phyloP scores from a whole-genome alignment of 768 basidiomycete species.

The Lenzites betulinus region DNA sequence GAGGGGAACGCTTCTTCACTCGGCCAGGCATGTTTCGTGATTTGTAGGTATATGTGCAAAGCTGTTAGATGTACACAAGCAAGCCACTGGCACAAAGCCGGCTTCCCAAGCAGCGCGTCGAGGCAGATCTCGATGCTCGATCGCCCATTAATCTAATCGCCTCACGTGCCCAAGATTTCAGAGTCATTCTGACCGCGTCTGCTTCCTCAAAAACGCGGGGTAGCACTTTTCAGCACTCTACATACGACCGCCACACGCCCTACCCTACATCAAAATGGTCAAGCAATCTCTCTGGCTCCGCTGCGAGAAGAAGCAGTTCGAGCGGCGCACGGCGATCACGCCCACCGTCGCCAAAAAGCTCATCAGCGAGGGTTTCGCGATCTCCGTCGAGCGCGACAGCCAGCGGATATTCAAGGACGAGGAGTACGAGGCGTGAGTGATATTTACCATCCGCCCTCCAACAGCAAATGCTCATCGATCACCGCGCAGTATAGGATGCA shows the following conservation, averaged over 20 bases:
- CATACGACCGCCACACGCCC: neutral
- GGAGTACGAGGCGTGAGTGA: slow-evolving; percentile 88
- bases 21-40: slow-evolving; percentile 23
- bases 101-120: neutral
- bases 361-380: slow-evolving; percentile 86
- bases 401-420: slow-evolving; percentile 93
- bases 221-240: neutral
- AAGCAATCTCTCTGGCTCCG: slow-evolving; percentile 80
- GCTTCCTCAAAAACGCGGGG: neutral
- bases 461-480: neutral
- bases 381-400: slow-evolving; percentile 89
- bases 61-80: neutral
- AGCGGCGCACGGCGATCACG: slow-evolving; percentile 89
- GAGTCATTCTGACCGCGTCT: slow-evolving; percentile 19
- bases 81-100: neutral
- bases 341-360: slow-evolving; percentile 88
- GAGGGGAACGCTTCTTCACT: slow-evolving; percentile 28
- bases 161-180: slow-evolving; percentile 15
- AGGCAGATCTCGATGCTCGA: slow-evolving; percentile 12
- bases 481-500: slow-evolving; percentile 78
- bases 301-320: slow-evolving; percentile 96
- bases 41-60: too few relatives aligned
- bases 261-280: slow-evolving; percentile 43
- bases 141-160: slow-evolving; percentile 11
- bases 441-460: neutral